Base-by-base conservation (phyloP, 768 basidiomycete species). In the Termitomyces sp. region DNA sequence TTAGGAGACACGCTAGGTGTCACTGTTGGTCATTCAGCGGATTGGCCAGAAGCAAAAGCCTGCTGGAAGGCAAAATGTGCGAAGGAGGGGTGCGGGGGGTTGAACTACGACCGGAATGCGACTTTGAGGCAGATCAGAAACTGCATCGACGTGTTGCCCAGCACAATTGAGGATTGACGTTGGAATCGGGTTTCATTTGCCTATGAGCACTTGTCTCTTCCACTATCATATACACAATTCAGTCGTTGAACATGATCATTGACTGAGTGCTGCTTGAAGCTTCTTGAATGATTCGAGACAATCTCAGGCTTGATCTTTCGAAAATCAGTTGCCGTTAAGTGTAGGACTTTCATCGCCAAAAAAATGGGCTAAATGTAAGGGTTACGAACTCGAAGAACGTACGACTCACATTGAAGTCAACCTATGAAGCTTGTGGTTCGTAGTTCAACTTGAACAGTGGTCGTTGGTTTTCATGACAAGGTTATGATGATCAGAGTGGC, bases 21-120 rank as follows among this genome's bases (percentile, higher is more conserved):
- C 12, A 55, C 18, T 15, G 74, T 74, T 60, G 76, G 78, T 1
- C 84, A 81, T 11, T 71, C 85, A 63, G 73, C 74, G 24, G 80
- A 80, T 45, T 90, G 87, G 86, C 73, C 79, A 0, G 83, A 84
- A 66, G 83, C 87, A 36, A 74, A 75, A 68, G 79, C 80, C 4
- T 90, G 86, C 65, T 90, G 88, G 87, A 78, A 79, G 49, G 81
- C 87, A 1, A 79, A 72, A 57, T 90, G 88, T 65, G 63, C 71
- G n/a, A 79, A 79, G 66, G 20, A 62, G 33, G 80, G 71, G 1
- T 90, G 89, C 66, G 76, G 74, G 16, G 81, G 80, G 1, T 70
- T 82, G 46, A 81, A 86, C 61, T 90, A 90, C 58, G 86, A 90
- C 69, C 81, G 81, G 69, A 65, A 71, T 20, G 81, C 82, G 54